phyloP scores from a whole-genome alignment of 1,284 basidiomycete species.

The Anthracocystis walkeri region DNA sequence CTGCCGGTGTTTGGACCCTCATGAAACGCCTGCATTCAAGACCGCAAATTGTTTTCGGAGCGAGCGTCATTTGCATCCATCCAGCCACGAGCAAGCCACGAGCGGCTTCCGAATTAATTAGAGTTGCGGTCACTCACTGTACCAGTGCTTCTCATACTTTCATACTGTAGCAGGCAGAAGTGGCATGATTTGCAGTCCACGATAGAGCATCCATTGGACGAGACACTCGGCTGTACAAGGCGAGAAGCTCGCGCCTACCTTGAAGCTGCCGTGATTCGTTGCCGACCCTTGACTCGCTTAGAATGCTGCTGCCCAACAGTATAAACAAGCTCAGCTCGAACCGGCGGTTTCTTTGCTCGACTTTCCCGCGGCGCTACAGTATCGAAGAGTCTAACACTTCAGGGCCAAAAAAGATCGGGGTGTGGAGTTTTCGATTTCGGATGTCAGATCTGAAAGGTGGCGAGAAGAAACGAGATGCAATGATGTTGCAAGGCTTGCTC shows the following conservation, averaged over 20 bases:
- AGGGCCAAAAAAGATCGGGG: background rate
- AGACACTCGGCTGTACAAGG: background rate
- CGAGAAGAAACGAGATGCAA: slow-evolving; percentile 10
- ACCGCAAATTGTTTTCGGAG: slow-evolving; percentile 3
- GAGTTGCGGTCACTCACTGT: background rate
- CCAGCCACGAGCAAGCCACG: slow-evolving; percentile 6
- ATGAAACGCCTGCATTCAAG: background rate
- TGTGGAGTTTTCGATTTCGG: slow-evolving; percentile 11
- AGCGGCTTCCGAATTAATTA: background rate
- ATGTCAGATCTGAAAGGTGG: slow-evolving; percentile 7
- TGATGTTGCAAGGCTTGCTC: background rate
- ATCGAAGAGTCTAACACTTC: background rate
- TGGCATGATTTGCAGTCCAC: slow-evolving; percentile 20
- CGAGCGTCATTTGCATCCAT: background rate
- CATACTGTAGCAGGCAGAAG: background rate
- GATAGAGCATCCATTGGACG: background rate
- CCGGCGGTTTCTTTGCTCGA: background rate
- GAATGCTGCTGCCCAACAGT: background rate
- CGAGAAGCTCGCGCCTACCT: background rate
- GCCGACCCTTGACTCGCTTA: slow-evolving; percentile 1
- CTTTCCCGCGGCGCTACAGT: background rate
- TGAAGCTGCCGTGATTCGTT: background rate
- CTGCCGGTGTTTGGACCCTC: slow-evolving; percentile 8
- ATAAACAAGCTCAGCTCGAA: background rate
- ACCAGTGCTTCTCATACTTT: no score